Evolutionary conservation across 139 green algal species (phyloP).

Genomic region (Chlorella sp.): DNA sequence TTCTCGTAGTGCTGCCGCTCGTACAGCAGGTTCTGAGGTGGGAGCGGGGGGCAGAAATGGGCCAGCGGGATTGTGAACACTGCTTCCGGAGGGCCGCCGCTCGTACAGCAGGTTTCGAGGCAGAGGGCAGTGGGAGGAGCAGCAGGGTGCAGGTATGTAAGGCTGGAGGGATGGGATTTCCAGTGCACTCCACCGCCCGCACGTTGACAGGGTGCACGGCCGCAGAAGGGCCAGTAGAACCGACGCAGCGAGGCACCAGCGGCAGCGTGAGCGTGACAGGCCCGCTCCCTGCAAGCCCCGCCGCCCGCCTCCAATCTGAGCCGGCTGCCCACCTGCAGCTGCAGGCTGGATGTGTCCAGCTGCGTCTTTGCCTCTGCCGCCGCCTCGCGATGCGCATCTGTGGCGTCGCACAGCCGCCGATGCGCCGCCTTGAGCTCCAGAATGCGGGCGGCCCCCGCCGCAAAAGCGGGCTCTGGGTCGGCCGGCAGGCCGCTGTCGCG

Average conservation of each 20-base stretch:
- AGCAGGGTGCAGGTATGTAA: too few species aligned
- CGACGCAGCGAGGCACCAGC: too few species aligned
- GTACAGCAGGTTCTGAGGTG: constrained; percentile 69
- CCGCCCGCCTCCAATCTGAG: too few species aligned
- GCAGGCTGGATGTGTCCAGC: constrained; percentile 61
- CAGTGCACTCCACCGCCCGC: too few species aligned
- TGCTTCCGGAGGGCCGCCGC: constrained; percentile 72
- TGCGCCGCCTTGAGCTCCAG: constrained; percentile 37
- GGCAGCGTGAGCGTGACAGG: too few species aligned
- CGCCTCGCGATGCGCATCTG: constrained; percentile 60
- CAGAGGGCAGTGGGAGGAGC: too few species aligned
- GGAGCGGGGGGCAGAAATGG: too few species aligned
- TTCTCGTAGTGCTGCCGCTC: constrained; percentile 79
- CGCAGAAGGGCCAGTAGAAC: too few species aligned
- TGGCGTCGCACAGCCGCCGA: constrained; percentile 33
- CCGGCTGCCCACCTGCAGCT: constrained; percentile 39
- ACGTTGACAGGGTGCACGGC: too few species aligned
- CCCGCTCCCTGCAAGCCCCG: too few species aligned
- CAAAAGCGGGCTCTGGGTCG: not conserved
- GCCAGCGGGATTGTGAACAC: too few species aligned
- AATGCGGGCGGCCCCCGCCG: not conserved
- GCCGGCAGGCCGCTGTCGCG: not conserved
- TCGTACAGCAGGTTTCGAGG: constrained; percentile 75
- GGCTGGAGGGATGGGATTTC: too few species aligned
- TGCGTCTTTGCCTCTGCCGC: constrained; percentile 59